A percentile compares a stretch with the other conserved stretches of the same genome.
Evolutionary conservation across 2,329 filamentous ascomycete species (phyloP).

Genomic region (Mycosphaerella arachidis): DNA sequence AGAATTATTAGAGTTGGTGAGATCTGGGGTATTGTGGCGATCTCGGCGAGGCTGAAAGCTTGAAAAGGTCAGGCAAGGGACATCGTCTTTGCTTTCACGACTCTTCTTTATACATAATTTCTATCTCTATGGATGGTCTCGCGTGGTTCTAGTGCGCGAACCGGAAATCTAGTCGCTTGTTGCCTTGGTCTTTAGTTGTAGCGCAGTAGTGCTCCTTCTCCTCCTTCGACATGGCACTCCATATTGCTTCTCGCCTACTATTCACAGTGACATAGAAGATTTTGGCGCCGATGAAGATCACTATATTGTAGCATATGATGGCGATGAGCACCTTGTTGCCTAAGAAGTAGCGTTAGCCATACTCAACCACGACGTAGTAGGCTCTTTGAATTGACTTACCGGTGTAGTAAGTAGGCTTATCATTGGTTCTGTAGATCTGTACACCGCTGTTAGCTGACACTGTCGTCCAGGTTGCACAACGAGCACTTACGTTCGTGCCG

Average conservation of each 20-base stretch:
- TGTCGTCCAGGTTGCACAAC: conserved; percentile 19
- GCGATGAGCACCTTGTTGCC: conserved; percentile 54
- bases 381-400: too few species aligned
- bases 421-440: conserved; percentile 50
- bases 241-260: conserved; percentile 37
- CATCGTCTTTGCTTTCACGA: not conserved
- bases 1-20: not conserved
- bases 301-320: conserved; percentile 48
- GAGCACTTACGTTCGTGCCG: conserved; percentile 18
- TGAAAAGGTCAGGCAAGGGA: not conserved
- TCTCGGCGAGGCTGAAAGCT: not conserved
- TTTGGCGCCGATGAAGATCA: conserved; percentile 50
- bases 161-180: conserved; percentile 40
- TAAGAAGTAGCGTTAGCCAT: too few species aligned
- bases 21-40: not conserved
- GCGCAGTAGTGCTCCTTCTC: conserved; percentile 37
- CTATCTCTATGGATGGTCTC: not conserved
- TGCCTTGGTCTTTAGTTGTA: conserved; percentile 36
- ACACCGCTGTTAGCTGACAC: not conserved
- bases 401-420: conserved; percentile 51
- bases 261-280: conserved; percentile 53
- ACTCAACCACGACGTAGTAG: too few species aligned
- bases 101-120: not conserved
- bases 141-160: conserved; percentile 26
- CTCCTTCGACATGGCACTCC: conserved; percentile 48